Evolutionary conservation across 1,284 basidiomycete genomes (phyloP).

Genomic region (Afroboletus lepidellus): DNA sequence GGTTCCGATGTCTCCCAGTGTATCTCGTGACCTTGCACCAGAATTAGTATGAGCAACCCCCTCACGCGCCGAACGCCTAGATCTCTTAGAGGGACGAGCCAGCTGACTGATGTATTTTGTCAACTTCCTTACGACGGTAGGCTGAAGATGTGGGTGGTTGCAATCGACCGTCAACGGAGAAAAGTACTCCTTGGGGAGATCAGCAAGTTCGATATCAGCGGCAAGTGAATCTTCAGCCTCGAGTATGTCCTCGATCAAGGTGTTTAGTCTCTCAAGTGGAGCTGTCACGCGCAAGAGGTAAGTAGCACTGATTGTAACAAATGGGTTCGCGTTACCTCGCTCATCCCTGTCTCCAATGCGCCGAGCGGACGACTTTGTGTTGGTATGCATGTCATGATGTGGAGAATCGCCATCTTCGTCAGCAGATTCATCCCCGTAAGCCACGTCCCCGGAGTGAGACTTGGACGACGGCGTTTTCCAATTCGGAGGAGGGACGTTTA

Average conservation of each 20-base stretch:
- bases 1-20: constrained; percentile 66
- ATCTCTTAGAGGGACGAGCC: constrained; percentile 60
- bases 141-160: constrained; percentile 58
- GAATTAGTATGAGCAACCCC: constrained; percentile 37
- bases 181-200: constrained; percentile 67
- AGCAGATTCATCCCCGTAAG: constrained; percentile 49
- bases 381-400: constrained; percentile 27
- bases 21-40: constrained; percentile 47
- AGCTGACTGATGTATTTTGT: constrained; percentile 65
- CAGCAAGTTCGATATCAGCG: constrained; percentile 54
- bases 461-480: constrained; percentile 44
- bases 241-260: constrained; percentile 80
- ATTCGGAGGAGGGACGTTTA: constrained; percentile 51
- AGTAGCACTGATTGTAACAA: neutral
- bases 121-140: constrained; percentile 63
- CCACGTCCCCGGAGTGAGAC: constrained; percentile 25
- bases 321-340: constrained; percentile 45
- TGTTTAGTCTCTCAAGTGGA: constrained; percentile 71
- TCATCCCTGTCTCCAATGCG: constrained; percentile 75
- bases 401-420: constrained; percentile 41
- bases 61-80: constrained; percentile 42
- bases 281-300: constrained; percentile 37
- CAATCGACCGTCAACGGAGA: constrained; percentile 57
- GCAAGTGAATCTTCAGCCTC: constrained; percentile 84
- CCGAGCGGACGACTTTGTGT: constrained; percentile 48